Conservation (phyloP, 1,284 basidiomycete genomes). For the Gomphus bonarii region DNA sequence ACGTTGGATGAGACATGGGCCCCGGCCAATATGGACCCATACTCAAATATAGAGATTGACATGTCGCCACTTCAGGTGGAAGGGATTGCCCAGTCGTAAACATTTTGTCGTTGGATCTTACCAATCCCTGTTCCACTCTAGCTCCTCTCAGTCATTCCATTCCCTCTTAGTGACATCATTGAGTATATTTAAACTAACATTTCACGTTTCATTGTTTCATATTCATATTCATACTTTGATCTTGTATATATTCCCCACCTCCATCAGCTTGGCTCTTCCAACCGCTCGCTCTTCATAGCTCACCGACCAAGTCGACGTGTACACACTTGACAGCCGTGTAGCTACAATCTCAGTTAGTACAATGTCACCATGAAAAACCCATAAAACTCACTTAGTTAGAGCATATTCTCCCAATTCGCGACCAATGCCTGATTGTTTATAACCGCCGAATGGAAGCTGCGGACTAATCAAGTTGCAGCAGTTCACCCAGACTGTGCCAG, state of each 20-base stretch:
- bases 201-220: too few relatives aligned
- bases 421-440: conserved; percentile 79
- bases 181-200: too few relatives aligned
- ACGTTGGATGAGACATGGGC: not conserved
- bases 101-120: too few relatives aligned
- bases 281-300: not conserved
- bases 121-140: too few relatives aligned
- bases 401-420: conserved; percentile 83
- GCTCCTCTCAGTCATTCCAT: too few relatives aligned
- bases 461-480: conserved; percentile 58
- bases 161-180: too few relatives aligned
- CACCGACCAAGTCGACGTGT: conserved; percentile 56
- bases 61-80: not conserved
- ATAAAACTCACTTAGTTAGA: conserved; percentile 42
- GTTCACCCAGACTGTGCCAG: conserved; percentile 82
- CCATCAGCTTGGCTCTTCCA: too few relatives aligned
- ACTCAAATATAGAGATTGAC: not conserved
- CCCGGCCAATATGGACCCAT: not conserved
- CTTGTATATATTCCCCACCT: too few relatives aligned
- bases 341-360: conserved; percentile 30
- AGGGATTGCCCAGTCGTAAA: not conserved
- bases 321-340: conserved; percentile 82
- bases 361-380: conserved; percentile 4
- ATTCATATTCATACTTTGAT: too few relatives aligned
- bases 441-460: conserved; percentile 79